phyloP scores from a whole-genome alignment of 805 yeast species.

The Wickerhamiella azymoides region DNA sequence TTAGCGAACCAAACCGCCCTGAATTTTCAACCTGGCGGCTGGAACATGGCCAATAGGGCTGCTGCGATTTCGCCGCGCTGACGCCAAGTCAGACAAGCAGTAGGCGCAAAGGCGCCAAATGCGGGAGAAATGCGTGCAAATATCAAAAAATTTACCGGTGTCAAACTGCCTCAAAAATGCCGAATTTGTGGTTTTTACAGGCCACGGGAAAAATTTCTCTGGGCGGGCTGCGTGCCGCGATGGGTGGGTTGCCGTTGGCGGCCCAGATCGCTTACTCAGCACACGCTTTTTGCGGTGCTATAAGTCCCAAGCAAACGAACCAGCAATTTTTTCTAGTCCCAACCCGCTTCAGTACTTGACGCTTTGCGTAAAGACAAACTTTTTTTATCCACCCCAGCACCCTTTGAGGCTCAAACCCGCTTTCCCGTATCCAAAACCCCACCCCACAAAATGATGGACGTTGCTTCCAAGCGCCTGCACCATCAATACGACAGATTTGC shows the following conservation, averaged over 20 bases:
- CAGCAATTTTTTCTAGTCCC: not conserved
- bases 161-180: too few species aligned
- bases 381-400: not conserved
- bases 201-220: too few species aligned
- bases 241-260: too few species aligned
- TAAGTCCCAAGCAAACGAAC: not conserved
- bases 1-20: not conserved
- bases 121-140: not conserved
- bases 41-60: not conserved
- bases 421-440: not conserved
- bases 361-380: not conserved
- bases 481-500: not conserved
- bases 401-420: not conserved
- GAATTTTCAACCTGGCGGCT: not conserved
- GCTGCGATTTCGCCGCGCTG: not conserved
- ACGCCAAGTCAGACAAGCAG: not conserved
- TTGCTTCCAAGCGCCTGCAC: not conserved
- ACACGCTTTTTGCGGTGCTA: not conserved
- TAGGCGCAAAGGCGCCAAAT: not conserved
- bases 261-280: not conserved
- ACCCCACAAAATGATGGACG: not conserved
- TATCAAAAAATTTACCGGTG: too few species aligned
- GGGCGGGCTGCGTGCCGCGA: too few species aligned
- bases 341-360: not conserved
- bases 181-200: too few species aligned